A percentile compares a stretch with the other conserved stretches of the same genome.
These are phyloP conservation scores for Aschersonia sp. DNA, from an alignment of 2,329 filamentous ascomycete genomes.

Conservation along the genomic window DNA sequence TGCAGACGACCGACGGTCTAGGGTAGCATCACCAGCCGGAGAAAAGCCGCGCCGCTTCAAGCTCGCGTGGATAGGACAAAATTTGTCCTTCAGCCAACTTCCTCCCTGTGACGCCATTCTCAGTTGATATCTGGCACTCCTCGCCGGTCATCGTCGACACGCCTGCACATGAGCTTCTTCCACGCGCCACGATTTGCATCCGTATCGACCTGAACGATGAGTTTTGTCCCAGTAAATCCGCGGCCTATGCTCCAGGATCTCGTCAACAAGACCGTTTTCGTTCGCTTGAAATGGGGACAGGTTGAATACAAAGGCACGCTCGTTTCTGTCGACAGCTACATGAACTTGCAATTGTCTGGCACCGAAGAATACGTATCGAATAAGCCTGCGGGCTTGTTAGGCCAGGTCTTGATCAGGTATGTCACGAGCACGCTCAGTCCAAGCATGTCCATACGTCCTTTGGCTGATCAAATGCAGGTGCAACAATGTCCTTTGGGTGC, in stretches of 20 bases:
- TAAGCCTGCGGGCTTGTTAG: constrained; percentile 70
- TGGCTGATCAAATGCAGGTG: constrained; percentile 36
- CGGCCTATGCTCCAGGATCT: constrained; percentile 90
- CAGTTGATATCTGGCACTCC: no score
- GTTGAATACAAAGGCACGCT: constrained; percentile 93
- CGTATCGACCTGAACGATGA: constrained; percentile 14
- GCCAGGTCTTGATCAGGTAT: constrained; percentile 84
- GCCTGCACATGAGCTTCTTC: no score
- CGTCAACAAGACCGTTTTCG: constrained; percentile 78
- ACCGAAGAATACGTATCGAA: constrained; percentile 88
- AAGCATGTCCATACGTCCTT: neutral
- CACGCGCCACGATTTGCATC: no score
- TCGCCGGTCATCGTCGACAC: no score
- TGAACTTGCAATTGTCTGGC: constrained; percentile 89
- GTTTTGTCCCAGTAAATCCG: constrained; percentile 87
- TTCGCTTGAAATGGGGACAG: constrained; percentile 95
- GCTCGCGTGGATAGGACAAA: neutral
- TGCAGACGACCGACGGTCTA: neutral
- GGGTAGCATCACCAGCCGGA: constrained; percentile 2
- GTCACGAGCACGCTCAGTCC: constrained; percentile 8
- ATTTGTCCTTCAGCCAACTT: no score
- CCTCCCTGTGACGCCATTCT: no score
- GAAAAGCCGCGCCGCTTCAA: constrained; percentile 1
- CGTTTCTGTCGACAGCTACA: constrained; percentile 91
- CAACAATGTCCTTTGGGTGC: constrained; percentile 96